Conservation (phyloP, 257 asterid genomes). For the Nemophila menziesii region DNA sequence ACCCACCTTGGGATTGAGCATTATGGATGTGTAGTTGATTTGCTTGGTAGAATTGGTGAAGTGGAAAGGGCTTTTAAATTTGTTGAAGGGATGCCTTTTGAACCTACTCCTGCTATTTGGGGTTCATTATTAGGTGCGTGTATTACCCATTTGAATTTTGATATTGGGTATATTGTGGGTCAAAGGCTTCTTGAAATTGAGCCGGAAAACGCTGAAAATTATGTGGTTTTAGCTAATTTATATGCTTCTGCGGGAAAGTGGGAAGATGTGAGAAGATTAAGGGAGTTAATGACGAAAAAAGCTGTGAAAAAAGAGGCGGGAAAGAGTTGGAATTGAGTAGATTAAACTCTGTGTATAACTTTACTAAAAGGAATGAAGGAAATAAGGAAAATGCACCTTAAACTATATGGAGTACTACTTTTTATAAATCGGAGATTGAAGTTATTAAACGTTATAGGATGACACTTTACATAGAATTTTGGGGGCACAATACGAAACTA, state of each 20-base stretch:
- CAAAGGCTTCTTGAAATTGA: slow-evolving; percentile 49
- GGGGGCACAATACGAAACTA: too few relatives aligned
- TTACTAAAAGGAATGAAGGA: too few relatives aligned
- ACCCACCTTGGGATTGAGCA: slow-evolving; percentile 54
- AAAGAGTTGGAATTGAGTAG: slow-evolving; percentile 62
- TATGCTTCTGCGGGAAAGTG: slow-evolving; percentile 66
- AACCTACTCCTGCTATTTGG: slow-evolving; percentile 84
- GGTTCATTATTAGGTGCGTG: slow-evolving; percentile 88
- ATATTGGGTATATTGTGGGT: slow-evolving; percentile 57
- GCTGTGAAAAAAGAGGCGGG: slow-evolving; percentile 58
- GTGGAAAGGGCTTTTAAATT: slow-evolving; percentile 55
- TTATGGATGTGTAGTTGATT: slow-evolving; percentile 81
- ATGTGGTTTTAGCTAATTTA: slow-evolving; percentile 52
- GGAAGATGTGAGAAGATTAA: slow-evolving; percentile 53
- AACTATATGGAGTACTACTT: too few relatives aligned
- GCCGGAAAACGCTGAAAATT: slow-evolving; percentile 64
- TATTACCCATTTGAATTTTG: slow-evolving; percentile 40
- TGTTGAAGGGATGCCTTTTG: slow-evolving; percentile 54
- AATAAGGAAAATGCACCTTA: too few relatives aligned
- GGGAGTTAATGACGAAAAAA: slow-evolving; percentile 50
- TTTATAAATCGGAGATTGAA: too few relatives aligned
- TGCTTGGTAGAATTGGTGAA: slow-evolving; percentile 77
- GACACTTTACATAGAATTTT: too few relatives aligned
- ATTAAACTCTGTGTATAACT: slow-evolving; percentile 17
- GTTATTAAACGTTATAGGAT: too few relatives aligned